Base-by-base conservation (phyloP, 768 basidiomycete genomes). In the Phaeolepiota aurea region DNA sequence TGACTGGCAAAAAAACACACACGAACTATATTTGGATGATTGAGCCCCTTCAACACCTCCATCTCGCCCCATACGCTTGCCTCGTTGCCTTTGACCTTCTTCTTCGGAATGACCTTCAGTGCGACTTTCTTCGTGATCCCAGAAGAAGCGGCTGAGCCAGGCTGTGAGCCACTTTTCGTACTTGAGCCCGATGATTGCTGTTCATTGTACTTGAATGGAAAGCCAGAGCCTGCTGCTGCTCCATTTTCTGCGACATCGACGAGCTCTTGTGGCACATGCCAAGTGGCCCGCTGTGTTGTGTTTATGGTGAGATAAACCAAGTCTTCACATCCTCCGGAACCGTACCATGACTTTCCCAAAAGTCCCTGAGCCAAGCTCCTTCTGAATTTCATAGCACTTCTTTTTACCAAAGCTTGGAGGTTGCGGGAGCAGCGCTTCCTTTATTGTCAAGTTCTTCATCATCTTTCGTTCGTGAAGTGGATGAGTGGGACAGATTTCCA, bases 11-110 rank as follows among this genome's bases (percentile, higher is more conserved):
- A 4, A 40, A 31, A 32, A 7, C 23, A 31, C 23, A 42, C 22
- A 68, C 77, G 52, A 42, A 92, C 92, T 48, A 97, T 87, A 53
- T 97, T 93, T 0, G 85, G 80, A 57, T 98, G 93, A 54, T 93
- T 76, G 37, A 98, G 64, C 0, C 85, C 91, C 54, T 83, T 83
- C 44, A 99, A 59, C 0, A 98, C 87, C 38, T 89, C 79, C 83
- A 98, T 94, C 65, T 99, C 96, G 4, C 79, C 76, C 79, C 88
- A 90, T 0, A 98, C 91, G 39, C 77, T 79, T 32, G 68, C 74
- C 56, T 93, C 89, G 51, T 93, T 89, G 7, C 88, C 87, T 58
- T 90, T 91, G 40, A 96, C 89, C 51, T 88, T 87, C 65, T 94
- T 93, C 76, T 97, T 98, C 3, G 86, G 73, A 42, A 99, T 96